Evolutionary conservation across 2,329 filamentous ascomycete genomes (phyloP).

Genomic region (Fusarium hainanense): DNA sequence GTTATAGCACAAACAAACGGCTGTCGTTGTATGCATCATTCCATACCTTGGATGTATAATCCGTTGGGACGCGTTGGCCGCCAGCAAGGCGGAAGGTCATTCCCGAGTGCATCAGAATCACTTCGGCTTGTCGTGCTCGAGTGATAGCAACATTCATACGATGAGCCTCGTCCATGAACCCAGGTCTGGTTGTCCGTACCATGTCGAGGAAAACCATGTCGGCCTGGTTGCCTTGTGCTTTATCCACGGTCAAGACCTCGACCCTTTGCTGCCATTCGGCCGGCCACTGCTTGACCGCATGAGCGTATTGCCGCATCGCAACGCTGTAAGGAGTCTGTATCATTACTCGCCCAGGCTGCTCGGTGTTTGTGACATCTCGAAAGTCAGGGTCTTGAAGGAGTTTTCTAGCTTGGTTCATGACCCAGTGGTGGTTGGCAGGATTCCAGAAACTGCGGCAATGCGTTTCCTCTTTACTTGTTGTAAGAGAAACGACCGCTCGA

Average conservation of each 20-base stretch:
- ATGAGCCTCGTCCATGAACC: constrained; percentile 58
- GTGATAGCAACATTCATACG: constrained; percentile 60
- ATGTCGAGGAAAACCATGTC: constrained; percentile 62
- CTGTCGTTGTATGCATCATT: constrained; percentile 44
- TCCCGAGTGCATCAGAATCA: constrained; percentile 57
- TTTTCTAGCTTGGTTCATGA: constrained; percentile 48
- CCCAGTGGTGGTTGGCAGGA: constrained; percentile 52
- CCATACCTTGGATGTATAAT: constrained; percentile 49
- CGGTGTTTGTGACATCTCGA: constrained; percentile 40
- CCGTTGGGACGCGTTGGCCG: constrained; percentile 27
- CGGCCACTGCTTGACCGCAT: constrained; percentile 46
- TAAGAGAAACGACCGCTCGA: constrained; percentile 51
- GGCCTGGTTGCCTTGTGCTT: constrained; percentile 59
- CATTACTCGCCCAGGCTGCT: constrained; percentile 53
- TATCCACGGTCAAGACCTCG: constrained; percentile 58
- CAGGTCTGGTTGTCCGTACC: constrained; percentile 53
- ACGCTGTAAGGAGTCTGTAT: constrained; percentile 58
- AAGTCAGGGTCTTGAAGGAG: constrained; percentile 51
- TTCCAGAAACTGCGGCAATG: constrained; percentile 56
- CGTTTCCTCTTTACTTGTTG: constrained; percentile 43
- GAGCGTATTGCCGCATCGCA: constrained; percentile 51
- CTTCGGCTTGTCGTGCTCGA: constrained; percentile 57
- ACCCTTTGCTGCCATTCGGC: constrained; percentile 48
- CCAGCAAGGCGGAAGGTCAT: constrained; percentile 46
- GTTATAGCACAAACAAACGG: constrained; percentile 40